Conservation (phyloP, 352 stramenopile genomes). For the Phytophthora cryptogea region DNA sequence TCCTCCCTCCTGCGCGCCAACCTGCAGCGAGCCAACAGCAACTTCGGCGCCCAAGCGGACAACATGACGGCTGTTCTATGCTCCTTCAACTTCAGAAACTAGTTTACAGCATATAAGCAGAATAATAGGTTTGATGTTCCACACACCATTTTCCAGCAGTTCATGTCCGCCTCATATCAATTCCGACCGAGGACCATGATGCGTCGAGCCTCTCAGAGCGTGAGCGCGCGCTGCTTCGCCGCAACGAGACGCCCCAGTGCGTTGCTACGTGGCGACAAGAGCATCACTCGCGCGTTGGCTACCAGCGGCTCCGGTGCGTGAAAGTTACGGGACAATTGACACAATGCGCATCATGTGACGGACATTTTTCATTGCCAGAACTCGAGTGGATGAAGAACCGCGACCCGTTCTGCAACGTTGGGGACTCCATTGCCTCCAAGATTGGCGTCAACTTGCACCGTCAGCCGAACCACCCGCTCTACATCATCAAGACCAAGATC, state of each 20-base stretch:
- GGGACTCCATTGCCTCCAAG: constrained; percentile 84
- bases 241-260: constrained; percentile 7
- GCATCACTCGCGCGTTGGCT: constrained; percentile 8
- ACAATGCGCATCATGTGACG: constrained; percentile 1
- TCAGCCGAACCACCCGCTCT: constrained; percentile 85
- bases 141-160: neutral
- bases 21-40: constrained; percentile 49
- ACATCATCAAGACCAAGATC: constrained; percentile 95
- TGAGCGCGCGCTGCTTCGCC: constrained; percentile 11
- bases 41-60: constrained; percentile 87
- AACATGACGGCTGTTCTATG: constrained; percentile 90
- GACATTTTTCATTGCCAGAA: constrained; percentile 30
- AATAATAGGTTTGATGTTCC: neutral
- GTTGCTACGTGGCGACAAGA: constrained; percentile 6
- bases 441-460: constrained; percentile 90
- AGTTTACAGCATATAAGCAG: constrained; percentile 1
- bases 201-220: constrained; percentile 18
- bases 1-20: constrained; percentile 67
- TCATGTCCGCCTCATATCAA: constrained; percentile 14
- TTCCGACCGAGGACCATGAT: constrained; percentile 21
- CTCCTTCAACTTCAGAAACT: constrained; percentile 28
- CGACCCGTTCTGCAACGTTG: constrained; percentile 89
- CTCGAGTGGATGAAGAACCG: constrained; percentile 80
- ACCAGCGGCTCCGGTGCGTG: constrained; percentile 16
- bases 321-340: constrained; percentile 6